phyloP scores from a whole-genome alignment of 164 flowering plant species.

The Macadamia integrifolia region DNA sequence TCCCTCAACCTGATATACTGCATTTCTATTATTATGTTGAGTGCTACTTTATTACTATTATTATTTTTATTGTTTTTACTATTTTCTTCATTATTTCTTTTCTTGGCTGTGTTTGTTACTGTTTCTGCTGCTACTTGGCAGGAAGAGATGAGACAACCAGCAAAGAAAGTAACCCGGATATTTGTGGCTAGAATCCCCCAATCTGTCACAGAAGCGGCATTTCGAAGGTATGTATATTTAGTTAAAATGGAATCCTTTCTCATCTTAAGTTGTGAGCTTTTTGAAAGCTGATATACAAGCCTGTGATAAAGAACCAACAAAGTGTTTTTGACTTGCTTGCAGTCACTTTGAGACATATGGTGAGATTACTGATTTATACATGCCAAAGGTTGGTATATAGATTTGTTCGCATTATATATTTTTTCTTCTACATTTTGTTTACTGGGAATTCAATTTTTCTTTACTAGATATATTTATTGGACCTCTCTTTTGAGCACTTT shows the following conservation, averaged over 20 bases:
- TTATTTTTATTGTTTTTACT: too few species aligned
- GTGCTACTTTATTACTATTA: too few species aligned
- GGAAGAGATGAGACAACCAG: conserved; percentile 84
- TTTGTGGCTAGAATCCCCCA: conserved; percentile 83
- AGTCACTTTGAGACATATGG: conserved; percentile 97
- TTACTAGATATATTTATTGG: background rate
- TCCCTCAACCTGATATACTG: background rate
- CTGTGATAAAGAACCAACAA: background rate
- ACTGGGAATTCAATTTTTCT: background rate
- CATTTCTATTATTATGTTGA: too few species aligned
- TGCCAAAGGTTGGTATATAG: conserved; percentile 81
- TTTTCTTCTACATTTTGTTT: background rate
- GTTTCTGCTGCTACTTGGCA: conserved; percentile 15
- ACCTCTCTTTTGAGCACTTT: too few species aligned
- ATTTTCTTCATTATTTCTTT: background rate
- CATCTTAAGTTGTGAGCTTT: background rate
- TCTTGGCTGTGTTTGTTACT: background rate
- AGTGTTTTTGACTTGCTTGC: conserved; percentile 13
- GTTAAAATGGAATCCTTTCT: background rate
- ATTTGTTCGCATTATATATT: background rate
- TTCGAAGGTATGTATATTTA: conserved; percentile 44
- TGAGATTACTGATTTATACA: conserved; percentile 88
- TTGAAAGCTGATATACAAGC: background rate
- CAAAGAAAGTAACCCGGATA: conserved; percentile 69
- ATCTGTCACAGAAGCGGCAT: conserved; percentile 57